These are phyloP conservation scores for Kluyveromyces sp. DNA, from an alignment of 1,139 yeast genomes.

Conservation along the genomic window DNA sequence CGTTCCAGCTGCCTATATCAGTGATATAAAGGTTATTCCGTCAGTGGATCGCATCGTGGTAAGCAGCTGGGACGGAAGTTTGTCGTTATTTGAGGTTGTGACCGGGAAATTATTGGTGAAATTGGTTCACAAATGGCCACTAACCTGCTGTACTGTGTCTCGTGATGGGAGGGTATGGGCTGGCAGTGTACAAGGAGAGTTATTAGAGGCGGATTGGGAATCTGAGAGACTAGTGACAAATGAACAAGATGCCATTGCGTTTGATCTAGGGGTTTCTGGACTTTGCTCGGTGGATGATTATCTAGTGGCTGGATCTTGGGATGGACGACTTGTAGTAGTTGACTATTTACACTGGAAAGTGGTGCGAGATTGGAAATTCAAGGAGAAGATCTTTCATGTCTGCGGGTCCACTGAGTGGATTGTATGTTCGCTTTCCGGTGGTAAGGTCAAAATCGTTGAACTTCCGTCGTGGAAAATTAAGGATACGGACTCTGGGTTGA, in stretches of 20 bases:
- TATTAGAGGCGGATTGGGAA: conserved; percentile 19
- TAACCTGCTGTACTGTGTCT: conserved; percentile 11
- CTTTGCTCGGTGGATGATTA: conserved; percentile 11
- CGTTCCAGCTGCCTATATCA: conserved; percentile 26
- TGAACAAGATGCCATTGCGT: conserved; percentile 4
- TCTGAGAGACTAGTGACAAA: conserved; percentile 12
- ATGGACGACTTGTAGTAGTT: conserved; percentile 21
- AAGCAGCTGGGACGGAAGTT: conserved; percentile 27
- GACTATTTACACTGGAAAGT: conserved; percentile 13
- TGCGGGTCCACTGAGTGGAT: conserved; percentile 44
- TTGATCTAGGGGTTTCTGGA: conserved; percentile 15
- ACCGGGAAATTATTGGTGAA: conserved; percentile 7
- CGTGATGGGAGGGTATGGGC: conserved; percentile 15
- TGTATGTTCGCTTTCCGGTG: conserved; percentile 47
- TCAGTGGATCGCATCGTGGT: conserved; percentile 14
- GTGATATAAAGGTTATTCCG: conserved; percentile 16
- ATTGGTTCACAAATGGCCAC: conserved; percentile 13
- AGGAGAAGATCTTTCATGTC: conserved; percentile 53
- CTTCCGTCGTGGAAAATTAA: conserved; percentile 47
- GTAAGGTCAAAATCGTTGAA: conserved; percentile 43
- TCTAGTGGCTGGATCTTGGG: conserved; percentile 28
- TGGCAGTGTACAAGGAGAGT: conserved; percentile 26
- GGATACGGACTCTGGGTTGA: conserved; percentile 59
- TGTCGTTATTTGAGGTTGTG: conserved; percentile 17
- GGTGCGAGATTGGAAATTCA: conserved; percentile 8